Conservation (phyloP, 345 rosid species). For the Durio zibethinus region DNA sequence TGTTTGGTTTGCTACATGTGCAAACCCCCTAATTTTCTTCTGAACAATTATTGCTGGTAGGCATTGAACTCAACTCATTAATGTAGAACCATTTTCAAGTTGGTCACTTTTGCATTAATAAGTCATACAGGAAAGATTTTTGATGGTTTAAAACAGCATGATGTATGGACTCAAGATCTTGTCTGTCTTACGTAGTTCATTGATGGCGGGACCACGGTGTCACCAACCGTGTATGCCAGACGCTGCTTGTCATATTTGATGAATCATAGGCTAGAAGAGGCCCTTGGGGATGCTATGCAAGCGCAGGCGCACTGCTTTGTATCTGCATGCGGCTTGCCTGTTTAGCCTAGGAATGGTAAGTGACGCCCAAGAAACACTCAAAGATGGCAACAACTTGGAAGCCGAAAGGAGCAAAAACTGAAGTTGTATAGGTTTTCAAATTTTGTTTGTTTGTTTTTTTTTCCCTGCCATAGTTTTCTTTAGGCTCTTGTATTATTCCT, state of each 20-base stretch:
- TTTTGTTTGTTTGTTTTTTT: conserved; percentile 10
- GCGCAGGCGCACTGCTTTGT: conserved; percentile 77
- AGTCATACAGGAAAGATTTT: not conserved
- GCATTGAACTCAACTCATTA: not conserved
- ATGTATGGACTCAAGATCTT: not conserved
- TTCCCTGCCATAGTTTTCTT: not conserved
- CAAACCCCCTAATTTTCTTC: not conserved
- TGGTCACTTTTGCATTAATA: not conserved
- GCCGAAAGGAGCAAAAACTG: conserved; percentile 47
- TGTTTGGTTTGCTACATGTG: not conserved
- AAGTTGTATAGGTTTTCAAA: conserved; percentile 37
- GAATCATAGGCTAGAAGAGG: conserved; percentile 68
- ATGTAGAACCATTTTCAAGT: not conserved
- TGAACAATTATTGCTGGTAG: not conserved
- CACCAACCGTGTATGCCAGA: conserved; percentile 82
- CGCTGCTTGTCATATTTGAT: conserved; percentile 83
- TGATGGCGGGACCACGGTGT: conserved; percentile 79
- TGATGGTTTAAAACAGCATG: not conserved
- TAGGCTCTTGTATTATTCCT: not conserved
- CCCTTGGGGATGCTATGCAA: conserved; percentile 88
- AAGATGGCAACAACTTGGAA: conserved; percentile 70
- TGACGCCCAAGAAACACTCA: conserved; percentile 84
- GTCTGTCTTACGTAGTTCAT: conserved; percentile 50
- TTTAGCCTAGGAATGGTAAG: conserved; percentile 82
- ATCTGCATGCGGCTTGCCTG: conserved; percentile 84